phyloP scores from a whole-genome alignment of 2,329 filamentous ascomycete species.

The Scolecobasidium constrictum region DNA sequence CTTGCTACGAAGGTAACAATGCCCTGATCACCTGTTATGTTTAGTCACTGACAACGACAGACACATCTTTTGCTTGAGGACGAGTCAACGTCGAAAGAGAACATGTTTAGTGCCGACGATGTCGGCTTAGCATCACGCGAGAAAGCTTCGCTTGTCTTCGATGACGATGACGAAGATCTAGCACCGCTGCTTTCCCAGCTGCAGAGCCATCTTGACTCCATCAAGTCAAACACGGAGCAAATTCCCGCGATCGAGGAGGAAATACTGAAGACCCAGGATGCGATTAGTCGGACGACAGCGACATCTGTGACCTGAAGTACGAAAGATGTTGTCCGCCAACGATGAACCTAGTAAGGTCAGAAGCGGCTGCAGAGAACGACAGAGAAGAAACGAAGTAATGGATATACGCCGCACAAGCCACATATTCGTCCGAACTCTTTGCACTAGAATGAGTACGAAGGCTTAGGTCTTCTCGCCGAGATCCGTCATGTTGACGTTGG shows the following conservation, averaged over 20 bases:
- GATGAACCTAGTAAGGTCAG: too few species aligned
- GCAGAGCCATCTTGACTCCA: slow-evolving; percentile 25
- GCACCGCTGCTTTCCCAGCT: slow-evolving; percentile 25
- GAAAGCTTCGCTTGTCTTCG: slow-evolving; percentile 8
- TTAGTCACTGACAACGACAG: slow-evolving; percentile 1
- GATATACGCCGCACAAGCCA: too few species aligned
- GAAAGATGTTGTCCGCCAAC: too few species aligned
- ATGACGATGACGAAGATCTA: slow-evolving; percentile 21
- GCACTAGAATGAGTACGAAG: too few species aligned
- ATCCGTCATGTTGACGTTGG: too few species aligned
- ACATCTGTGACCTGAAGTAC: slow-evolving; percentile 19
- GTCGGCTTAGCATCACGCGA: slow-evolving; percentile 2
- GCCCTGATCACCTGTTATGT: not conserved
- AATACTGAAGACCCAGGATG: not conserved
- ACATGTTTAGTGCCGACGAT: not conserved
- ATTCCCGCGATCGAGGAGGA: slow-evolving; percentile 12
- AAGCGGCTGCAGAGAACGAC: too few species aligned
- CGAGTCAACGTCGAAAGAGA: not conserved
- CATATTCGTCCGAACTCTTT: too few species aligned
- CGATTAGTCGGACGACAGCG: slow-evolving; percentile 17
- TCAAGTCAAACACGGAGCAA: slow-evolving; percentile 27
- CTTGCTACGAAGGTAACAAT: slow-evolving; percentile 20
- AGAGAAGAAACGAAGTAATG: too few species aligned
- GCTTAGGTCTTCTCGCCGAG: too few species aligned
- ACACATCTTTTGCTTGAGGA: slow-evolving; percentile 6